Percentiles rank a stretch among this genome's conserved stretches.
phyloP scores from a whole-genome alignment of 305 asterid genomes.

The Fraxinus latifolia region DNA sequence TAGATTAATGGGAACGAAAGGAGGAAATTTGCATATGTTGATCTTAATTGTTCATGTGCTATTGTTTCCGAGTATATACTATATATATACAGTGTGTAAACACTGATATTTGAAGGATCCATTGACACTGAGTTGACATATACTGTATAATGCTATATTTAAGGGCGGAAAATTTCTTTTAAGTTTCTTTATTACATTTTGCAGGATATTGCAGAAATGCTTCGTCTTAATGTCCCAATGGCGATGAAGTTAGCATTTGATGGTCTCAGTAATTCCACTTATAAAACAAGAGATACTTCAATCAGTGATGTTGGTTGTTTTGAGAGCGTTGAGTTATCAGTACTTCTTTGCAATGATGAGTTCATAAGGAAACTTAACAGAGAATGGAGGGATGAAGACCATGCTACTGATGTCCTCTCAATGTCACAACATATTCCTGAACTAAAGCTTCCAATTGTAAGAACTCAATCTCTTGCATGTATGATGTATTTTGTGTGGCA shows the following conservation, averaged over 20 bases:
- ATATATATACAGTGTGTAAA: not conserved
- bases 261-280: slow-evolving; percentile 48
- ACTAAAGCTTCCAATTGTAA: slow-evolving; percentile 81
- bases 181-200: slow-evolving; percentile 23
- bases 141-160: not conserved
- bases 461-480: slow-evolving; percentile 25
- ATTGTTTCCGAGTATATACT: not conserved
- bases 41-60: not conserved
- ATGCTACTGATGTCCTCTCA: slow-evolving; percentile 92
- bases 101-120: not conserved
- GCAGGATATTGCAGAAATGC: slow-evolving; percentile 71
- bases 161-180: not conserved
- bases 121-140: not conserved
- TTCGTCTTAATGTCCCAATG: slow-evolving; percentile 89
- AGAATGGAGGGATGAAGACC: slow-evolving; percentile 96
- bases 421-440: slow-evolving; percentile 96
- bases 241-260: slow-evolving; percentile 86
- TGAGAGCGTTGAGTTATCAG: slow-evolving; percentile 79
- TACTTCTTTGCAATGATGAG: slow-evolving; percentile 85
- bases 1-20: not conserved
- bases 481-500: slow-evolving; percentile 3
- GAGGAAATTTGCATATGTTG: not conserved
- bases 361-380: slow-evolving; percentile 79
- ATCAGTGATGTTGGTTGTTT: slow-evolving; percentile 67
- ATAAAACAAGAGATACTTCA: slow-evolving; percentile 63